Evolutionary conservation across 495 filamentous ascomycete genomes (phyloP).

Genomic region (Talaromyces trachyspermus): DNA sequence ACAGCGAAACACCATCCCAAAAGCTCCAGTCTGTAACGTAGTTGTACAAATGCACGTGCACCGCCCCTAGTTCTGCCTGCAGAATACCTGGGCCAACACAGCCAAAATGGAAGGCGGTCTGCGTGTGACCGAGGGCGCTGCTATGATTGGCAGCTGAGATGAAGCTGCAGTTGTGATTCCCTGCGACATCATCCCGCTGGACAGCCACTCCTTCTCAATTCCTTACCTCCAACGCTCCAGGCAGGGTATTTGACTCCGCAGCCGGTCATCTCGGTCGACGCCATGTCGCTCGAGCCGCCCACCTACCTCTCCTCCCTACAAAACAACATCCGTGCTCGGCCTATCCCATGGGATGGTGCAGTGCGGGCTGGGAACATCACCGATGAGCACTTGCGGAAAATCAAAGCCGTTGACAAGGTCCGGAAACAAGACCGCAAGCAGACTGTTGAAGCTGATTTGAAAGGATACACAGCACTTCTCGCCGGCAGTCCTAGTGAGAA

Average conservation of each 20-base stretch:
- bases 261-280: conserved; percentile 13
- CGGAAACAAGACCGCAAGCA: conserved; percentile 79
- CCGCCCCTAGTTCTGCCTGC: too few relatives aligned
- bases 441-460: conserved; percentile 69
- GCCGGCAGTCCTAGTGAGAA: conserved; percentile 61
- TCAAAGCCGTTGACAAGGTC: conserved; percentile 96
- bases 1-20: too few relatives aligned
- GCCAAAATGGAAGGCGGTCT: too few relatives aligned
- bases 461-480: conserved; percentile 71
- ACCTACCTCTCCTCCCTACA: conserved; percentile 85
- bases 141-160: too few relatives aligned
- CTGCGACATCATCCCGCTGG: conserved; percentile 1
- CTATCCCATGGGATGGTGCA: conserved; percentile 97
- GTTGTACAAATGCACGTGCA: too few relatives aligned
- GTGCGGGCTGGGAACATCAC: conserved; percentile 90
- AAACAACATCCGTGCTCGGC: conserved; percentile 87
- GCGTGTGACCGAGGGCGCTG: too few relatives aligned
- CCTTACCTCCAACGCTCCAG: background rate
- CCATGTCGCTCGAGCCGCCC: conserved; percentile 84
- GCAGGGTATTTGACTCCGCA: background rate
- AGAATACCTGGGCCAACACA: too few relatives aligned
- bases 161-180: too few relatives aligned
- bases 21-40: too few relatives aligned
- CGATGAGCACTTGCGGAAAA: conserved; percentile 88
- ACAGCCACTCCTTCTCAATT: background rate